Base-by-base conservation (phyloP, 2,329 filamentous ascomycete genomes). In the Tricladium varicosporioides region DNA sequence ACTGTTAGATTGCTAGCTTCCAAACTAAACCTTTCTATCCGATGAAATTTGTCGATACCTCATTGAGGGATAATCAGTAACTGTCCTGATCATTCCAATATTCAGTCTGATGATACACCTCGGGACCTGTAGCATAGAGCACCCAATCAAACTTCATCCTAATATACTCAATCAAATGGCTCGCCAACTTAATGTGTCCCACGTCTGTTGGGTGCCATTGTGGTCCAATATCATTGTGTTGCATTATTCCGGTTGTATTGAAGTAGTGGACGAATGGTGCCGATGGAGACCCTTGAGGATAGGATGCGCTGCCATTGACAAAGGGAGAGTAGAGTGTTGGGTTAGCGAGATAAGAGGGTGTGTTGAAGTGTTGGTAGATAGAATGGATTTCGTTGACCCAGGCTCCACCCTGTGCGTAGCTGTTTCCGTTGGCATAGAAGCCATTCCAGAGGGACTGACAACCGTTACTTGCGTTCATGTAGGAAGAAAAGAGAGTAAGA, bases 201-300 rank as follows among this genome's bases (percentile, higher is more conserved):
- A 84, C 77, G 64, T 86, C 83, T 0, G 82, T 86, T 0, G 81
- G 82, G 64, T 86, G 83, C 62, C 75, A 84, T 61, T 77, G 74
- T 5, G 82, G 82, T 1, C 75, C 78, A 58, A 84, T 82, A 64
- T 85, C 82, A 60, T 85, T 85, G 64, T 86, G 81, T 62, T 85
- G 80, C 62, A 86, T 66, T 46, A 86, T 81, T 0, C 82, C 82
- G 9, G 76, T 81, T 0, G 80, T 84, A 63, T 84, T 81, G 71
- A 86, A 86, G 62, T 83, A 83, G 64, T 84, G 78, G 31, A 86
- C 80, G 53, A 83, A 85, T 67, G 67, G 67, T 4, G 48, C 49
- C 40, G 65, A 66, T 11, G 66, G 65, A 18, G 57, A 66, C 53
- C 71, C 61, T 1, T 70, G 68, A 2, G 56, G 66, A 19, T 66